phyloP scores from a whole-genome alignment of 345 rosid species.

The Salix exigua region DNA sequence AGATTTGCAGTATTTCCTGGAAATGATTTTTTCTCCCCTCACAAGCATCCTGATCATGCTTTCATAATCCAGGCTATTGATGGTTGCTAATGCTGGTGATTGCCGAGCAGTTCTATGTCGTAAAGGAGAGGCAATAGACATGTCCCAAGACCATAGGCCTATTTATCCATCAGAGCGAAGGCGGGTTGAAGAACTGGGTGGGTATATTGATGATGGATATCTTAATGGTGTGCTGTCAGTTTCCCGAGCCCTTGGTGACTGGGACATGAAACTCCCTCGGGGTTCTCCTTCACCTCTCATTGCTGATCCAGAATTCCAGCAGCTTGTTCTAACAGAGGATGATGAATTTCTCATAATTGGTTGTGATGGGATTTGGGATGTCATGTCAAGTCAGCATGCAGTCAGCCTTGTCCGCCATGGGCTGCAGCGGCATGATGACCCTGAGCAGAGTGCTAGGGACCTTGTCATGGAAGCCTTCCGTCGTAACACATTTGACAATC shows the following conservation, averaged over 20 bases:
- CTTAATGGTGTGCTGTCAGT: constrained; percentile 73
- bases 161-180: constrained; percentile 30
- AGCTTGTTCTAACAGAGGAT: constrained; percentile 55
- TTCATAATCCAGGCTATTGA: constrained; percentile 44
- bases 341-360: constrained; percentile 89
- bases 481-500: constrained; percentile 60
- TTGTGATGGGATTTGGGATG: constrained; percentile 95
- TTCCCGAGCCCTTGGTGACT: constrained; percentile 82
- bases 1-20: neutral
- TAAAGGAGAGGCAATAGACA: constrained; percentile 40
- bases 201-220: constrained; percentile 63
- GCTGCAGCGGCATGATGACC: constrained; percentile 59
- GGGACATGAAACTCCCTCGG: constrained; percentile 73
- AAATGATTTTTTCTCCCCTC: neutral
- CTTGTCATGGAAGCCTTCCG: constrained; percentile 73
- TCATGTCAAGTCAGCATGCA: constrained; percentile 82
- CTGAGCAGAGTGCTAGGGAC: constrained; percentile 69
- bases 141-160: constrained; percentile 50
- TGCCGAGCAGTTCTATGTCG: constrained; percentile 49
- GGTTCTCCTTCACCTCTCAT: constrained; percentile 72
- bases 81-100: constrained; percentile 59
- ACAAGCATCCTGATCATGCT: neutral
- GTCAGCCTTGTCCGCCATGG: constrained; percentile 58
- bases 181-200: constrained; percentile 42
- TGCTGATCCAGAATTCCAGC: constrained; percentile 70